Base-by-base conservation (phyloP, 495 filamentous ascomycete species). In the Margaritispora aquatica region DNA sequence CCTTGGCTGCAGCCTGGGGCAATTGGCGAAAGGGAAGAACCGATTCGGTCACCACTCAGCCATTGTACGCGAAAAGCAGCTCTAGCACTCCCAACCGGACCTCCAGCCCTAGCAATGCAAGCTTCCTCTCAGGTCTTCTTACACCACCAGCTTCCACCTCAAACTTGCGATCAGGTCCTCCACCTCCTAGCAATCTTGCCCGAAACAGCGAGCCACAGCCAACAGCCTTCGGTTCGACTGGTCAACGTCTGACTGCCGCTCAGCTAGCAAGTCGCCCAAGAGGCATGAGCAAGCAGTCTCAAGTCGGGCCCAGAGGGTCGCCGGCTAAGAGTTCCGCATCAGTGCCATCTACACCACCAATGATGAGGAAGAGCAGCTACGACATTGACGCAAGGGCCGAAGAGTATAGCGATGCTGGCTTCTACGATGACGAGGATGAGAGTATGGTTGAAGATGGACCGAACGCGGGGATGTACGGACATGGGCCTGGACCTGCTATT, bases 1-100 rank as follows among this genome's bases (percentile, higher is more conserved):
- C 90, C 21, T 79, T 92, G 13, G 88, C 88, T 11, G 87, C 88
- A 4, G 92, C 91, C 38, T 92, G 89, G 84, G 87, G 90, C 26
- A 95, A 88, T 69, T 90, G 88, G 81, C 85, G 88, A 27, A 90
- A 87, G 56, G 79, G 76, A 24, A 74, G 80, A 56, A 78, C 80
- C 15, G 46, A 73, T 74, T 17, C 8, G 15, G 47, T 50, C 9
- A 24, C 20, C 7, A 50, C 10, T 50, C 20, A 26, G 20, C 38
- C 38, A 3, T 44, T 44, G 38, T 62, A 23, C 69, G 65, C n/a
- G 29, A 48, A n/a, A 17, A 57, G 57, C 31, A 50, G 34, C 29
- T 63, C 60, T 8, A 44, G 38, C 38, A 82, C 70, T 47, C 77
- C 85, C 22, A 88, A 85, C 1, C 87, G 86, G 2, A 8, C 7